These are phyloP conservation scores for Tolypocladium ovalisporum DNA, from an alignment of 2,329 filamentous ascomycete genomes.

Conservation along the genomic window DNA sequence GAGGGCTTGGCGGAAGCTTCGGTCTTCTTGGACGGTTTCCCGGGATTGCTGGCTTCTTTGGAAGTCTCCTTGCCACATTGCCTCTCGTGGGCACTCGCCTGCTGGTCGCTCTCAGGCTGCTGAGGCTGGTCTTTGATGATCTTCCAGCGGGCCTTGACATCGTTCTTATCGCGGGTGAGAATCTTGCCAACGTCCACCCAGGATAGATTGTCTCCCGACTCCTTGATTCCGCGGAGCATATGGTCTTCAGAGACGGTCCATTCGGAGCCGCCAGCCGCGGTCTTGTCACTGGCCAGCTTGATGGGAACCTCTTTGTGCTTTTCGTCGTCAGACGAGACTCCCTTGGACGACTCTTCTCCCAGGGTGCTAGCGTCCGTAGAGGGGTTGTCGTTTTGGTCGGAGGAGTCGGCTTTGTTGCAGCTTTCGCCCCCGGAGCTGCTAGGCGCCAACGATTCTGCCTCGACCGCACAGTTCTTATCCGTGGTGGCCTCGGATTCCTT, in stretches of 20 bases:
- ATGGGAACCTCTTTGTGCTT: not conserved
- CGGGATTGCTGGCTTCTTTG: not conserved
- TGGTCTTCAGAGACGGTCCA: conserved; percentile 26
- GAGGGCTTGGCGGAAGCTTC: not conserved
- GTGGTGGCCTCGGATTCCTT: not conserved
- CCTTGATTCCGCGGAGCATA: conserved; percentile 23
- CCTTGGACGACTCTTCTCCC: conserved; percentile 2
- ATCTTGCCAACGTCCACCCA: conserved; percentile 19
- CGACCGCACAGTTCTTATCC: not conserved
- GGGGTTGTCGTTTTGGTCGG: conserved; percentile 1
- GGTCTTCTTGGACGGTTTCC: not conserved
- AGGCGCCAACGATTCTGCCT: not conserved
- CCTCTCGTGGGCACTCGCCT: not conserved
- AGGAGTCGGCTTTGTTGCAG: not conserved
- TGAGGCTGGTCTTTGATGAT: conserved; percentile 14
- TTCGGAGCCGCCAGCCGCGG: not conserved
- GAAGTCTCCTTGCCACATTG: not conserved
- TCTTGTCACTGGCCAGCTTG: not conserved
- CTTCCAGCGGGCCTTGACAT: conserved; percentile 21
- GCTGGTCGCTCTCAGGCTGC: not conserved
- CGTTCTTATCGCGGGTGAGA: conserved; percentile 15
- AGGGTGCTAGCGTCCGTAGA: conserved; percentile 3
- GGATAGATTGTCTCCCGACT: conserved; percentile 10
- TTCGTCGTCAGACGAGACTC: not conserved
- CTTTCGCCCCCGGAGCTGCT: not conserved